phyloP scores from a whole-genome alignment of 352 stramenopile species.

The Pythium utonaiense region DNA sequence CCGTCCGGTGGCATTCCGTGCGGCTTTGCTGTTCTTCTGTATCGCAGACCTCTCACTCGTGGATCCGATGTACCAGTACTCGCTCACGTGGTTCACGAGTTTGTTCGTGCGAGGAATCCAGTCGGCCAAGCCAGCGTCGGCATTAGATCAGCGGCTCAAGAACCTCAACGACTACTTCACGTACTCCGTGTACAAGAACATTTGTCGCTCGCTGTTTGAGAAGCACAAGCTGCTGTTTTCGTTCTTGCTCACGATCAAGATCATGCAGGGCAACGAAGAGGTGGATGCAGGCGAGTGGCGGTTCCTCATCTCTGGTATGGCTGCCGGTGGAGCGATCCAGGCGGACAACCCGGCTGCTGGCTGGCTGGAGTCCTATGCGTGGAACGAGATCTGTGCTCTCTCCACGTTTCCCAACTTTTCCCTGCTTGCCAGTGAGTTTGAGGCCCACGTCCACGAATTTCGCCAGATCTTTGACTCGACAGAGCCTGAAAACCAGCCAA shows the following conservation, averaged over 20 bases:
- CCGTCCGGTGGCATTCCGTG: slow-evolving; percentile 83
- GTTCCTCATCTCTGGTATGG: slow-evolving; percentile 88
- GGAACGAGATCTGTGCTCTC: slow-evolving; percentile 73
- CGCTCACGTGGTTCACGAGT: slow-evolving; percentile 90
- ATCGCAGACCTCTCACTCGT: slow-evolving; percentile 87
- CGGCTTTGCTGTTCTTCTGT: slow-evolving; percentile 89
- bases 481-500: slow-evolving; percentile 70
- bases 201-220: slow-evolving; percentile 92
- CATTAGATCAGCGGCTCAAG: slow-evolving; percentile 69
- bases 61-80: slow-evolving; percentile 92
- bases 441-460: slow-evolving; percentile 47
- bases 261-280: slow-evolving; percentile 82
- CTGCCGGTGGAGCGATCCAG: slow-evolving; percentile 30
- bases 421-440: slow-evolving; percentile 45
- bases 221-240: slow-evolving; percentile 94
- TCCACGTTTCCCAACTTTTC: slow-evolving; percentile 68
- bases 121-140: slow-evolving; percentile 58
- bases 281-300: slow-evolving; percentile 86
- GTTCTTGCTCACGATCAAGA: slow-evolving; percentile 88
- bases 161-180: slow-evolving; percentile 93
- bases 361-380: slow-evolving; percentile 77
- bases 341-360: slow-evolving; percentile 42
- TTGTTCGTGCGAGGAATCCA: slow-evolving; percentile 91
- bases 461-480: slow-evolving; percentile 77
- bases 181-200: slow-evolving; percentile 93